phyloP scores from a whole-genome alignment of 2,329 filamentous ascomycete species.

The Cladophialophora exuberans region DNA sequence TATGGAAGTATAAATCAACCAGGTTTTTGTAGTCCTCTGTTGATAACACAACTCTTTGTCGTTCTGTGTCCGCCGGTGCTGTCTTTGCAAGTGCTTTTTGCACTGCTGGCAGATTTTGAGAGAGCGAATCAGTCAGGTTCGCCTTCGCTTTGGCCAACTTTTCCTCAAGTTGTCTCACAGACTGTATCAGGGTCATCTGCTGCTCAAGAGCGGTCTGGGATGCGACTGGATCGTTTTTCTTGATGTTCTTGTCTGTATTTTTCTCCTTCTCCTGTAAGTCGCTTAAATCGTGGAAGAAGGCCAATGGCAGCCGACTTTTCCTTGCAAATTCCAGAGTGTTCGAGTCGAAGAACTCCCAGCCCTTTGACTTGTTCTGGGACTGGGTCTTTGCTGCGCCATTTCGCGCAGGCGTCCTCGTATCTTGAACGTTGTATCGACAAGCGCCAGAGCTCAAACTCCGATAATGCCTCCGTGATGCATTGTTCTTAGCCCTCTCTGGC shows the following conservation, averaged over 20 bases:
- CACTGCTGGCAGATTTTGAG: background rate
- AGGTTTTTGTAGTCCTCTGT: constrained; percentile 51
- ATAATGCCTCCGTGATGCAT: background rate
- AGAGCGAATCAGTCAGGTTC: constrained; percentile 22
- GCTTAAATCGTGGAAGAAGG: constrained; percentile 30
- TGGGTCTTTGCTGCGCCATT: background rate
- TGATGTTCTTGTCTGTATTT: constrained; percentile 24
- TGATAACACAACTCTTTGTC: constrained; percentile 37
- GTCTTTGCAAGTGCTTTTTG: background rate
- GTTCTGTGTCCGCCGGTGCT: background rate
- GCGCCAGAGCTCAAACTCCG: constrained; percentile 8
- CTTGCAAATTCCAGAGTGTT: constrained; percentile 28
- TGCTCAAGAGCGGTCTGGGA: constrained; percentile 16
- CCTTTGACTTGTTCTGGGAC: background rate
- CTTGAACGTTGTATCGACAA: background rate
- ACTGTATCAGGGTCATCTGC: constrained; percentile 29
- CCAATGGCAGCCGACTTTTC: constrained; percentile 25
- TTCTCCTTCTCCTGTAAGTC: constrained; percentile 28
- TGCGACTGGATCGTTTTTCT: constrained; percentile 43
- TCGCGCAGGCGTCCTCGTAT: background rate
- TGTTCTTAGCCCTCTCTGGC: background rate
- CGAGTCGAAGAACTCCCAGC: constrained; percentile 25
- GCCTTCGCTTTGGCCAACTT: constrained; percentile 31
- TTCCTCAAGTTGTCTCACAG: constrained; percentile 33
- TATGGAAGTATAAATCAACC: constrained; percentile 51